A percentile compares a stretch with the other conserved stretches of the same genome.
Conservation (phyloP, 495 filamentous ascomycete species). For the Neurospora intermedia region DNA sequence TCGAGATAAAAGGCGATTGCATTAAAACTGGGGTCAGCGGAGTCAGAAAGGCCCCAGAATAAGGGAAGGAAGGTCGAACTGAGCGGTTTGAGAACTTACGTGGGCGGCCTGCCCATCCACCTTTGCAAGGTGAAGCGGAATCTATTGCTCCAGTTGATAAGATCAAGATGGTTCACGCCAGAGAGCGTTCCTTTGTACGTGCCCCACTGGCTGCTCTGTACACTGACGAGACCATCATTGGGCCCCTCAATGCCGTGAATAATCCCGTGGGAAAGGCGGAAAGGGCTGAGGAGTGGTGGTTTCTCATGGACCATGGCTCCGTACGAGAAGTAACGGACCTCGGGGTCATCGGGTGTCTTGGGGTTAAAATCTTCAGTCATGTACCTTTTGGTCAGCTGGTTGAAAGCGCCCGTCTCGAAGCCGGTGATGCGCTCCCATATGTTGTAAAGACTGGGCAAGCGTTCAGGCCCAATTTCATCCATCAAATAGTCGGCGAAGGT, state of each 20-base stretch:
- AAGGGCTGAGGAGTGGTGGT: slow-evolving; percentile 59
- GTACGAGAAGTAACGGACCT: slow-evolving; percentile 88
- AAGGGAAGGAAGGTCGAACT: neutral
- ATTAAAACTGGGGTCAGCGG: slow-evolving; percentile 59
- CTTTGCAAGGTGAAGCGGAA: slow-evolving; percentile 60
- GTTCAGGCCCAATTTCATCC: slow-evolving; percentile 51
- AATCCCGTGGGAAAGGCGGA: slow-evolving; percentile 60
- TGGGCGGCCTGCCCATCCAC: slow-evolving; percentile 55
- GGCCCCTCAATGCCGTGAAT: slow-evolving; percentile 62
- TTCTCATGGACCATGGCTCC: slow-evolving; percentile 55
- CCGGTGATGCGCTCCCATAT: slow-evolving; percentile 49
- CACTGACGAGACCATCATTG: slow-evolving; percentile 91
- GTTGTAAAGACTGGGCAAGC: slow-evolving; percentile 60
- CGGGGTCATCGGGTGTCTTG: slow-evolving; percentile 56
- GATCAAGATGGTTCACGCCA: slow-evolving; percentile 76
- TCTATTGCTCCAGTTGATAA: slow-evolving; percentile 94
- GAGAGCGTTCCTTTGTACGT: slow-evolving; percentile 85
- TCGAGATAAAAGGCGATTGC: slow-evolving; percentile 91
- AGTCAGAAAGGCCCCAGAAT: neutral
- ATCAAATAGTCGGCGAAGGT: slow-evolving; percentile 80
- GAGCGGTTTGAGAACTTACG: slow-evolving; percentile 36
- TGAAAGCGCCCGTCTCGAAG: slow-evolving; percentile 73
- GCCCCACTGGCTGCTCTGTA: slow-evolving; percentile 80
- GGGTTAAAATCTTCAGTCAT: slow-evolving; percentile 80
- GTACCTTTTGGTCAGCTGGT: slow-evolving; percentile 71